Evolutionary conservation across 169 alveolate species (phyloP).

Genomic region (Eimeria tenella): DNA sequence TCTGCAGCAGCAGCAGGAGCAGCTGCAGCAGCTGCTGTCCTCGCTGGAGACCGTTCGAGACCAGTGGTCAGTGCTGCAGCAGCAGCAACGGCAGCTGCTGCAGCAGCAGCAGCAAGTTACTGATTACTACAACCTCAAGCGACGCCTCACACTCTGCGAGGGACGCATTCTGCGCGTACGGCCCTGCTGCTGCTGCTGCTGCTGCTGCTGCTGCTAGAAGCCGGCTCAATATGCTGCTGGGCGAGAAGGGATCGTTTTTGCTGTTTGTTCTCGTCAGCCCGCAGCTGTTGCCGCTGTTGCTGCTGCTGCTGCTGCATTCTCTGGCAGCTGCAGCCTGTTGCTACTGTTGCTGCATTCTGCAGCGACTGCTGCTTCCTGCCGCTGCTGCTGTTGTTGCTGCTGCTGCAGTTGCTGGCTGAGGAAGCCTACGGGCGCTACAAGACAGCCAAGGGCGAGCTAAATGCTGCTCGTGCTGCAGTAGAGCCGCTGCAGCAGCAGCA

Average conservation of each 20-base stretch:
- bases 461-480: neutral
- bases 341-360: neutral
- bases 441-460: neutral
- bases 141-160: neutral
- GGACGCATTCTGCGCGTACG: constrained; percentile 10
- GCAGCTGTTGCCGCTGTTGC: neutral
- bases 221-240: no score
- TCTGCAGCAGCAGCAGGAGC: constrained; percentile 40
- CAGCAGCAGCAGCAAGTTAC: constrained; percentile 8
- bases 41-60: neutral
- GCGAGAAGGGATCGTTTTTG: no score
- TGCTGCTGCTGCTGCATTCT: neutral
- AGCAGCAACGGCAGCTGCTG: constrained; percentile 16
- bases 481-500: neutral
- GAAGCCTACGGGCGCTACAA: neutral
- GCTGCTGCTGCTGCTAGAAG: no score
- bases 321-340: neutral
- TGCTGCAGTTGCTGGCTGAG: constrained; percentile 33
- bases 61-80: constrained; percentile 1
- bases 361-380: no score
- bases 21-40: neutral
- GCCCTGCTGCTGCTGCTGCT: neutral
- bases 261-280: neutral
- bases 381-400: neutral
- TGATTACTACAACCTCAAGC: constrained; percentile 20